Conservation (phyloP, 2,329 filamentous ascomycete genomes). For the Gaeumannomyces tritici region DNA sequence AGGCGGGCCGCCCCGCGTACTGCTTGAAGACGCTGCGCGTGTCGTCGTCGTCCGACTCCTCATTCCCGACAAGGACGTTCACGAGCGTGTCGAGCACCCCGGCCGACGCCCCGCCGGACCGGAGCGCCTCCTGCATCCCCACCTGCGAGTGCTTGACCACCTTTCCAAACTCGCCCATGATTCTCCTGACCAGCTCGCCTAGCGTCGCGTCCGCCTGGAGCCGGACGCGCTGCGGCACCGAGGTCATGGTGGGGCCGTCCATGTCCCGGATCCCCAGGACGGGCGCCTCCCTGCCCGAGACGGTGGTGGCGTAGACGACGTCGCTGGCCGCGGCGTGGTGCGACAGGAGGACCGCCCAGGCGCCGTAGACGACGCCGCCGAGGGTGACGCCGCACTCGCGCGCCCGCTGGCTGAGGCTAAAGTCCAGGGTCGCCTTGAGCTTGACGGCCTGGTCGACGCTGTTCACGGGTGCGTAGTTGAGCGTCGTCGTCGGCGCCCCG, state of each 20-base stretch:
- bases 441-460: background rate
- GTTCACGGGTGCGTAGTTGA: slow-evolving; percentile 1
- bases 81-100: slow-evolving; percentile 10
- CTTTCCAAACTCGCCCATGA: background rate
- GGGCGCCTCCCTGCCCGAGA: slow-evolving; percentile 22
- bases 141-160: slow-evolving; percentile 2
- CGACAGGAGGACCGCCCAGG: slow-evolving; percentile 29
- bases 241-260: slow-evolving; percentile 22
- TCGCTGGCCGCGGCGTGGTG: slow-evolving; percentile 26
- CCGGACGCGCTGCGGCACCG: slow-evolving; percentile 22
- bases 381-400: slow-evolving; percentile 15
- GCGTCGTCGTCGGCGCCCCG: background rate
- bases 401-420: background rate
- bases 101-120: background rate
- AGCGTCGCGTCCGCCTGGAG: slow-evolving; percentile 7
- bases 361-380: slow-evolving; percentile 28
- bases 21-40: slow-evolving; percentile 4
- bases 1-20: slow-evolving; percentile 3
- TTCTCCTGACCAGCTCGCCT: background rate
- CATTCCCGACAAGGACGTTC: slow-evolving; percentile 6
- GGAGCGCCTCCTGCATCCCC: background rate
- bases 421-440: background rate
- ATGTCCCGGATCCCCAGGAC: slow-evolving; percentile 9
- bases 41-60: background rate
- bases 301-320: slow-evolving; percentile 28